A percentile compares a stretch with the other conserved stretches of the same genome.
Conservation (phyloP, 2,329 filamentous ascomycete species). For the Alternaria postmessia region DNA sequence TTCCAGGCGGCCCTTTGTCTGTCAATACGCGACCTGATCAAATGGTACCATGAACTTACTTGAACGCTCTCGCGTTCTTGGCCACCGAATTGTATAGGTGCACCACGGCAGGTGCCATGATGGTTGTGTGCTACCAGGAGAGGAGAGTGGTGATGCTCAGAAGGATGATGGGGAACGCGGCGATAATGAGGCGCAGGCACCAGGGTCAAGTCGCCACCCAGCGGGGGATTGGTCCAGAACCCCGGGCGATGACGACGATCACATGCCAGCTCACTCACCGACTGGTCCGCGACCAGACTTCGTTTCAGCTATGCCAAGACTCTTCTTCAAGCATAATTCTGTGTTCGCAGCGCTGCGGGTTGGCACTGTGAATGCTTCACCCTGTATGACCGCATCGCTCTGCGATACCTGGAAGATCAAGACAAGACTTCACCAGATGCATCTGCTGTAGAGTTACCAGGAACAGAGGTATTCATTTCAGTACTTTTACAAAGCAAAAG, state of each 20-base stretch:
- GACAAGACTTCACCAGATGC: background rate
- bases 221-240: constrained; percentile 18
- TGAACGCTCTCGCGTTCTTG: constrained; percentile 53
- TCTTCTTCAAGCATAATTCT: background rate
- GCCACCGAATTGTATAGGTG: constrained; percentile 52
- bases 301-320: background rate
- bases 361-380: background rate
- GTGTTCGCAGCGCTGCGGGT: background rate
- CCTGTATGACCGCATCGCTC: background rate
- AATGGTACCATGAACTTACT: constrained; percentile 37
- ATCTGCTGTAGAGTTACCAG: background rate
- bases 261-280: constrained; percentile 19
- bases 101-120: constrained; percentile 51
- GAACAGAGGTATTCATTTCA: constrained; percentile 22
- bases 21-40: constrained; percentile 20
- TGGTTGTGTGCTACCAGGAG: constrained; percentile 32
- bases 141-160: constrained; percentile 16
- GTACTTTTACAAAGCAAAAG: constrained; percentile 34
- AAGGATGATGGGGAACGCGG: constrained; percentile 34
- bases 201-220: constrained; percentile 26
- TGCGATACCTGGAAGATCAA: background rate
- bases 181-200: constrained; percentile 28
- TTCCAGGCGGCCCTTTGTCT: constrained; percentile 56
- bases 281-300: background rate
- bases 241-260: constrained; percentile 29